These are phyloP conservation scores for Acrasis kona DNA, from an alignment of 78 protist species.

Conservation along the genomic window DNA sequence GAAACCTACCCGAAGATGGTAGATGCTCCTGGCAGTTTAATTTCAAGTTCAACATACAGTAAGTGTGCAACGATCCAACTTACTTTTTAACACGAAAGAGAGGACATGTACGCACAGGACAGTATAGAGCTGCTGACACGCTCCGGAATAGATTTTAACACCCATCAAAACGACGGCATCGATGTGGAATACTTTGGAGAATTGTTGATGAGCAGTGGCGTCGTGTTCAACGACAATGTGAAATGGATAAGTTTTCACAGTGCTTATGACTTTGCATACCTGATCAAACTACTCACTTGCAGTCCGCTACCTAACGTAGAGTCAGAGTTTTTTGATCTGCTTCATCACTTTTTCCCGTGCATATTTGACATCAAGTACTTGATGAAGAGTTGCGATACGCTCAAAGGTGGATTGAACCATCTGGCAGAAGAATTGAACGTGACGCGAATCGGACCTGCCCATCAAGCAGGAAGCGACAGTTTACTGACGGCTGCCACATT, in stretches of 20 bases:
- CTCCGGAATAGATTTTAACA: conserved; percentile 90
- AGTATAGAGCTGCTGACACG: conserved; percentile 81
- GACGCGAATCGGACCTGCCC: conserved; percentile 89
- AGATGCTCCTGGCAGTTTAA: conserved; percentile 96
- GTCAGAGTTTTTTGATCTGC: conserved; percentile 64
- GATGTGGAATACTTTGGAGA: conserved; percentile 75
- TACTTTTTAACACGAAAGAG: conserved; percentile 7
- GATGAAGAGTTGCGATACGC: conserved; percentile 52
- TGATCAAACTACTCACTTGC: conserved; percentile 67
- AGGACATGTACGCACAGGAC: conserved; percentile 89
- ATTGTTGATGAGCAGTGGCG: conserved; percentile 67
- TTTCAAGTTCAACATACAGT: conserved; percentile 81
- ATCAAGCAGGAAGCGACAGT: conserved; percentile 94
- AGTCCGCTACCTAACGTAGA: conserved; percentile 75
- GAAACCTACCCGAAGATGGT: conserved; percentile 64
- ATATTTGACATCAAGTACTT: conserved; percentile 91
- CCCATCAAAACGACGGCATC: conserved; percentile 62
- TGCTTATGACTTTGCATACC: conserved; percentile 77
- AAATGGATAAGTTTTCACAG: conserved; percentile 84
- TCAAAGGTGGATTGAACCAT: conserved; percentile 89
- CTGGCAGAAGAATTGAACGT: conserved; percentile 87
- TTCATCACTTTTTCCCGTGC: conserved; percentile 72
- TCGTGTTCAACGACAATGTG: conserved; percentile 55
- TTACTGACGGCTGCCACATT: conserved; percentile 83
- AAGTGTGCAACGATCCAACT: neutral